phyloP scores from a whole-genome alignment of 768 basidiomycete species.

The Nevesoporus exiguus region DNA sequence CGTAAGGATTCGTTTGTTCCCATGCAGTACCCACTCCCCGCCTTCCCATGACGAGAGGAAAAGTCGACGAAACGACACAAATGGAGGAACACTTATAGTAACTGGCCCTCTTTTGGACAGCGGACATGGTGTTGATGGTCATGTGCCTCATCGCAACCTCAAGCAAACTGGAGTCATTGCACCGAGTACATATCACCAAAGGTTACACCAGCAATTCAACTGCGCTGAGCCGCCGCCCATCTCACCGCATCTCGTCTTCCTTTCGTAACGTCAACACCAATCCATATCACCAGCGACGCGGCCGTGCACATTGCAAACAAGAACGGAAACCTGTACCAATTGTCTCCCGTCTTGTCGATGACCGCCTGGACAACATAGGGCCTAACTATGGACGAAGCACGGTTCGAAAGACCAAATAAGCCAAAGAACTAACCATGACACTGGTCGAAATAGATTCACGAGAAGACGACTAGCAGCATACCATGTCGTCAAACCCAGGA shows the following conservation, averaged over 20 bases:
- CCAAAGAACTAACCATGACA: slow-evolving; percentile 65
- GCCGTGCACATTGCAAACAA: slow-evolving; percentile 65
- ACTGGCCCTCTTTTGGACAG: slow-evolving; percentile 78
- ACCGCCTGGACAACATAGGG: slow-evolving; percentile 85
- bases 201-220: slow-evolving; percentile 3
- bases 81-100: too few species aligned
- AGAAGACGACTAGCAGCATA: slow-evolving; percentile 12
- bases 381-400: slow-evolving; percentile 84
- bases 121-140: neutral
- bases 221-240: slow-evolving; percentile 44
- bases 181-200: neutral
- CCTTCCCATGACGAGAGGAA: too few species aligned
- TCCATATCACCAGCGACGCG: slow-evolving; percentile 77
- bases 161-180: too few species aligned
- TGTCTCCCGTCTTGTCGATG: slow-evolving; percentile 65
- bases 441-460: neutral
- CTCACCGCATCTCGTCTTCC: slow-evolving; percentile 58
- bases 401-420: slow-evolving; percentile 79
- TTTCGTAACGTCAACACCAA: slow-evolving; percentile 61
- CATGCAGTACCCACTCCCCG: too few species aligned
- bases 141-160: too few species aligned
- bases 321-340: slow-evolving; percentile 85
- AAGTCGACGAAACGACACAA: too few species aligned
- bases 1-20: too few species aligned
- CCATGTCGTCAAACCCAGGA: slow-evolving; percentile 84